A percentile compares a stretch with the other conserved stretches of the same genome.
Conservation (phyloP, 73 alveolate species). For the Tetrahymena thermophila region DNA sequence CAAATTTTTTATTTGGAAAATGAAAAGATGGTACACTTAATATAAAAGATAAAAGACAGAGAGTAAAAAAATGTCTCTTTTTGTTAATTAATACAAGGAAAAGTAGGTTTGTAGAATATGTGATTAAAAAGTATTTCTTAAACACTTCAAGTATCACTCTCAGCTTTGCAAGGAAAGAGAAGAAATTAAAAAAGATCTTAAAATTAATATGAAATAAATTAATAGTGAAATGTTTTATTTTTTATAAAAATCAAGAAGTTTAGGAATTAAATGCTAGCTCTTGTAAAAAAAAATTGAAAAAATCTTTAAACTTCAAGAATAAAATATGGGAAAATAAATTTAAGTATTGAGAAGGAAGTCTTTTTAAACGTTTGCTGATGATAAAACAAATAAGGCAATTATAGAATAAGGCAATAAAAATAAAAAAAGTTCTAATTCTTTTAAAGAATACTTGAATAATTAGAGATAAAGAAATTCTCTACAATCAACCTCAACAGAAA, state of each 20-base stretch:
- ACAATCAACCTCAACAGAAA: not conserved
- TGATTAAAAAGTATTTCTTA: not conserved
- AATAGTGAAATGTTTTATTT: not conserved
- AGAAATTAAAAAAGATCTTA: not conserved
- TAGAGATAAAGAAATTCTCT: not conserved
- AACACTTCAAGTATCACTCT: not conserved
- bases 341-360: not conserved
- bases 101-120: not conserved
- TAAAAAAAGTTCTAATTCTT: not conserved
- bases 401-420: not conserved
- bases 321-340: not conserved
- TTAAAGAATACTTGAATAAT: not conserved
- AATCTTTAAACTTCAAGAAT: not conserved
- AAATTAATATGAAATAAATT: not conserved
- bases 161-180: not conserved
- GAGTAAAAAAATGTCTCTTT: not conserved
- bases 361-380: not conserved
- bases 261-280: not conserved
- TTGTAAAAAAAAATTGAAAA: not conserved
- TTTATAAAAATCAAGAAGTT: not conserved
- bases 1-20: not conserved
- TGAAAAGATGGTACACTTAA: not conserved
- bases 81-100: not conserved
- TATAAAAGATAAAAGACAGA: not conserved
- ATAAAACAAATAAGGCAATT: not conserved